These are phyloP conservation scores for Talaromyces stipitatus DNA, from an alignment of 495 filamentous ascomycete genomes.

Conservation along the genomic window DNA sequence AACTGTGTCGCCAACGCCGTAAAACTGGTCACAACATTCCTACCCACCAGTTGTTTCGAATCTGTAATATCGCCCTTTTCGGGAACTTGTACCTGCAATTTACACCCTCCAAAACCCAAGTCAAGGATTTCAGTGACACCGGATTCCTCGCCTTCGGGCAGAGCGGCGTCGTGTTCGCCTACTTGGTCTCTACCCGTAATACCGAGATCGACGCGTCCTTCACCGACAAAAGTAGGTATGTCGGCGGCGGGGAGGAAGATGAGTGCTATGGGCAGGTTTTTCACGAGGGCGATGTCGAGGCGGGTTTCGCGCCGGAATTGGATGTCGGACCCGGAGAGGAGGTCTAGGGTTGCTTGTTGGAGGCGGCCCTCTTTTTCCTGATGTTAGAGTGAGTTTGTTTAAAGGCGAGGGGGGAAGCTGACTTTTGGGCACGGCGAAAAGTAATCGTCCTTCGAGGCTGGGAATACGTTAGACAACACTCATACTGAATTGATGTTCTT, in stretches of 20 bases:
- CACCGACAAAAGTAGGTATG: conserved; percentile 94
- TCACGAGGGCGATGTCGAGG: conserved; percentile 91
- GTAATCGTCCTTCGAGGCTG: conserved; percentile 79
- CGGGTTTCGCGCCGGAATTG: conserved; percentile 90
- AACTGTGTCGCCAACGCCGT: conserved; percentile 71
- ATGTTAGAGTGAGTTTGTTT: background rate
- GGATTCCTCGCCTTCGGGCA: conserved; percentile 47
- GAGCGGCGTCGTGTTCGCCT: conserved; percentile 74
- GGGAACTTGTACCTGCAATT: conserved; percentile 91
- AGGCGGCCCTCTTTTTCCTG: conserved; percentile 72
- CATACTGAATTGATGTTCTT: conserved; percentile 8
- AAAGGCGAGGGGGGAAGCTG: conserved; percentile 34
- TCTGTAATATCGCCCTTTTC: conserved; percentile 66
- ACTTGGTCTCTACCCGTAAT: conserved; percentile 94
- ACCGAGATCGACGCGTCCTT: conserved; percentile 86
- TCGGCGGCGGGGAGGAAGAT: conserved; percentile 96
- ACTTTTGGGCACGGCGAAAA: conserved; percentile 98
- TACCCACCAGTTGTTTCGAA: conserved; percentile 77
- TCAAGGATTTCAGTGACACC: conserved; percentile 80
- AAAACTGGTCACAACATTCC: conserved; percentile 93
- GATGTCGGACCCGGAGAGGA: conserved; percentile 88
- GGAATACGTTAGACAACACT: background rate
- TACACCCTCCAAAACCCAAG: conserved; percentile 83
- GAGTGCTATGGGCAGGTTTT: conserved; percentile 90
- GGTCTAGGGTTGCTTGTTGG: conserved; percentile 74